These are phyloP conservation scores for Sclerotinia spermophila DNA, from an alignment of 2,329 filamentous ascomycete species.

Conservation along the genomic window DNA sequence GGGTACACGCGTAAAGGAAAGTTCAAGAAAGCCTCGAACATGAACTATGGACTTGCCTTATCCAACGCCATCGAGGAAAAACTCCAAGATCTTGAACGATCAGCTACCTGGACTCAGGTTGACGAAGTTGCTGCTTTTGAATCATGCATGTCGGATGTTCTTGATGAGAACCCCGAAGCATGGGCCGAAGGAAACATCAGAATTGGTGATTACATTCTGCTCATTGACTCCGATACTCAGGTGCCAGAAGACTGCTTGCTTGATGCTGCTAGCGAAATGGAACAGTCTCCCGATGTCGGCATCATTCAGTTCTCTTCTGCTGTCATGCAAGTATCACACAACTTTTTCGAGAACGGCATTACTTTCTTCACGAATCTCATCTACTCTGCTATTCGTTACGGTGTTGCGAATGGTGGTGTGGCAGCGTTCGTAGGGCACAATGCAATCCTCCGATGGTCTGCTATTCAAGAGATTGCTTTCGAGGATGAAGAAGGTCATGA, in stretches of 20 bases:
- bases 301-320: constrained; percentile 70
- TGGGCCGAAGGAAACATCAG: constrained; percentile 59
- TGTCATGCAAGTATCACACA: constrained; percentile 71
- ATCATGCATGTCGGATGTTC: constrained; percentile 46
- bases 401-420: constrained; percentile 67
- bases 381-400: constrained; percentile 68
- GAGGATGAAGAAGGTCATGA: constrained; percentile 48
- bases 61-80: constrained; percentile 32
- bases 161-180: constrained; percentile 48
- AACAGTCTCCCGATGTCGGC: constrained; percentile 64
- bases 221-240: constrained; percentile 66
- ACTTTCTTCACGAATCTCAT: constrained; percentile 77
- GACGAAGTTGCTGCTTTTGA: constrained; percentile 48
- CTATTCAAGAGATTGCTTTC: constrained; percentile 55
- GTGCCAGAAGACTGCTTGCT: constrained; percentile 65
- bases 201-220: constrained; percentile 59
- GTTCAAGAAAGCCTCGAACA: constrained; percentile 57
- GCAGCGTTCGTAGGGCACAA: constrained; percentile 72
- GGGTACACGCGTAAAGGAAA: constrained; percentile 58
- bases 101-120: constrained; percentile 22
- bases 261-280: constrained; percentile 71
- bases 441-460: constrained; percentile 67
- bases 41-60: constrained; percentile 60
- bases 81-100: constrained; percentile 5
- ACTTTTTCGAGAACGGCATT: constrained; percentile 69